phyloP scores from a whole-genome alignment of 768 basidiomycete genomes.

The Agaricus subrufescens region DNA sequence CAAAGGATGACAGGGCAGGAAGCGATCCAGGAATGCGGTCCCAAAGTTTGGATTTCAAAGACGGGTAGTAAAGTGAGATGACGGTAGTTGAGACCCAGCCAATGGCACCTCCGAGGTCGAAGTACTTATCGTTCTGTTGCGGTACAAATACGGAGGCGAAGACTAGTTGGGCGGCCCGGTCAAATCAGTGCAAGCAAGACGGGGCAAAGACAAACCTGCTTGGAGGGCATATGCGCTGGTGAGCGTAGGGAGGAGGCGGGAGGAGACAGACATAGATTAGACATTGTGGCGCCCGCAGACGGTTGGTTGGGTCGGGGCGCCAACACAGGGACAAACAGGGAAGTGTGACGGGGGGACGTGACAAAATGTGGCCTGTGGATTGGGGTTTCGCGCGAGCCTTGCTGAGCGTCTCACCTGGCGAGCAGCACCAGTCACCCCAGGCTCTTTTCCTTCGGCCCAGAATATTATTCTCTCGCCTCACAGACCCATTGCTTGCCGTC shows the following conservation, averaged over 20 bases:
- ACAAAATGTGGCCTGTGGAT: slow-evolving; percentile 16
- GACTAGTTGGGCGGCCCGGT: slow-evolving; percentile 23
- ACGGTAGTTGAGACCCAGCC: slow-evolving; percentile 63
- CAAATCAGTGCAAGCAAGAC: neutral
- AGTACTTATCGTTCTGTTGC: slow-evolving; percentile 58
- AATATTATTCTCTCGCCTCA: slow-evolving; percentile 10
- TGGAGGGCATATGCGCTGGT: slow-evolving; percentile 50
- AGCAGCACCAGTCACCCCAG: slow-evolving; percentile 14
- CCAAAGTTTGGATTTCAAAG: slow-evolving; percentile 45
- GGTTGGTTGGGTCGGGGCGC: too few relatives aligned
- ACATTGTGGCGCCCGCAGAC: neutral
- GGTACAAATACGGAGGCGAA: slow-evolving; percentile 63
- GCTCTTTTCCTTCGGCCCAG: slow-evolving; percentile 1
- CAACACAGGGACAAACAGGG: slow-evolving; percentile 1
- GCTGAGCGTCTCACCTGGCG: slow-evolving; percentile 24
- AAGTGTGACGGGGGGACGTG: slow-evolving; percentile 6
- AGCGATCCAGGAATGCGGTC: slow-evolving; percentile 32
- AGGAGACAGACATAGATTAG: slow-evolving; percentile 41
- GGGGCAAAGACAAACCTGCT: slow-evolving; percentile 26
- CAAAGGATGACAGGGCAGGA: slow-evolving; percentile 42
- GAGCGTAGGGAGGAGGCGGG: slow-evolving; percentile 45
- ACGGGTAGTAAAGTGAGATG: slow-evolving; percentile 59
- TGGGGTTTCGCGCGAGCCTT: slow-evolving; percentile 22
- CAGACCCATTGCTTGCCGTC: neutral
- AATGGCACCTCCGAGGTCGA: slow-evolving; percentile 59